Evolutionary conservation across 352 stramenopile genomes (phyloP).

Genomic region (Nothophytophthora sp.): DNA sequence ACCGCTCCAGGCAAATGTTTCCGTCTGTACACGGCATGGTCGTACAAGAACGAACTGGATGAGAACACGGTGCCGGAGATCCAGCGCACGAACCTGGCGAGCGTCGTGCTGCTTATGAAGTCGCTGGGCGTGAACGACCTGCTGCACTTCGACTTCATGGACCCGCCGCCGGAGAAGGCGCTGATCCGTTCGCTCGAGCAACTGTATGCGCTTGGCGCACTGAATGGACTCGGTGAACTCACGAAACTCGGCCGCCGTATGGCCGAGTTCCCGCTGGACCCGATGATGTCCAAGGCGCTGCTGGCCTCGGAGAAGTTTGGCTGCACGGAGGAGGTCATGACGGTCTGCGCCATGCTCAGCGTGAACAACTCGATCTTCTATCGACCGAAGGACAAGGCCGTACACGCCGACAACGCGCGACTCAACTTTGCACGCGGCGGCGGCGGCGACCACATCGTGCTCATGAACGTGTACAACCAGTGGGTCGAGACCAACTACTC

Average conservation of each 20-base stretch:
- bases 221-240: slow-evolving; percentile 98
- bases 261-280: slow-evolving; percentile 96
- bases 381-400: slow-evolving; percentile 97
- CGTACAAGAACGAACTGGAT: slow-evolving; percentile 98
- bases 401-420: slow-evolving; percentile 98
- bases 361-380: slow-evolving; percentile 99
- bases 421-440: slow-evolving; percentile 98
- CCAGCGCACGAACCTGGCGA: slow-evolving; percentile 93
- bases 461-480: slow-evolving; percentile 98
- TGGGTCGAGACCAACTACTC: slow-evolving; percentile 99
- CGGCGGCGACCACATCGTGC: slow-evolving; percentile 96
- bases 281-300: slow-evolving; percentile 95
- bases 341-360: slow-evolving; percentile 98
- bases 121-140: slow-evolving; percentile 99
- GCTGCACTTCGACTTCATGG: slow-evolving; percentile 99
- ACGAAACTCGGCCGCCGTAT: slow-evolving; percentile 96
- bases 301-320: slow-evolving; percentile 92
- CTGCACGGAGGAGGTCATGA: slow-evolving; percentile 95
- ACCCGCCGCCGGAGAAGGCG: slow-evolving; percentile 97
- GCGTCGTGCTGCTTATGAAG: slow-evolving; percentile 99
- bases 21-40: slow-evolving; percentile 98
- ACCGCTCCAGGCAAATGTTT: slow-evolving; percentile 99
- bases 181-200: slow-evolving; percentile 98
- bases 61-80: slow-evolving; percentile 99
- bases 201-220: slow-evolving; percentile 98